phyloP scores from a whole-genome alignment of 441 rosid genomes.

The Gossypium gossypioides region DNA sequence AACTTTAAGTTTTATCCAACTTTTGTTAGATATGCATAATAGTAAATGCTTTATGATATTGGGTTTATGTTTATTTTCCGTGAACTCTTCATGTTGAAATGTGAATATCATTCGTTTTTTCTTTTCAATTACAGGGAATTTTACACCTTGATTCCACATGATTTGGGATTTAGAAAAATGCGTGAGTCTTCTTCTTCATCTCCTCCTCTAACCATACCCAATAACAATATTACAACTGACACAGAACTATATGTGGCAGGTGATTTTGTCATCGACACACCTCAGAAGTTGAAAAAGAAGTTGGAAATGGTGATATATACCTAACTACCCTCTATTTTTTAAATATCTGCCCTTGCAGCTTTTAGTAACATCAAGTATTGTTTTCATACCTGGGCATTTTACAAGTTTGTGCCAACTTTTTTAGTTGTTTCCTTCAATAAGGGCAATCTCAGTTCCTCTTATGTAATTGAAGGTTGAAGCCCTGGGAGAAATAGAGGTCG shows the following conservation, averaged over 20 bases:
- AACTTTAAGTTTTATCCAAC: slow-evolving; percentile 1
- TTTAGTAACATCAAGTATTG: slow-evolving; percentile 4
- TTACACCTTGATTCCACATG: slow-evolving; percentile 82
- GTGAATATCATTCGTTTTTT: background rate
- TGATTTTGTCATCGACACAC: slow-evolving; percentile 77
- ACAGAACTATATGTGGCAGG: slow-evolving; percentile 40
- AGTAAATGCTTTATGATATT: background rate
- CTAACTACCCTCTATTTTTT: background rate
- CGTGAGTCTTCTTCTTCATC: slow-evolving; percentile 39
- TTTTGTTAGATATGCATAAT: background rate
- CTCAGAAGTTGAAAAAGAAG: slow-evolving; percentile 70
- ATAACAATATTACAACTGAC: slow-evolving; percentile 3
- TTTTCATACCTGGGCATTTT: background rate
- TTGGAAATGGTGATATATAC: slow-evolving; percentile 61
- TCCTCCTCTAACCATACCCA: background rate
- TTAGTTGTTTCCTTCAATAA: slow-evolving; percentile 12
- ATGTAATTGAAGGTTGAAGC: slow-evolving; percentile 65
- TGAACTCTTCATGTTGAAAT: background rate
- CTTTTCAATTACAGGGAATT: slow-evolving; percentile 56
- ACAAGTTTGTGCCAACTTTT: background rate
- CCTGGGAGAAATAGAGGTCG: slow-evolving; percentile 74
- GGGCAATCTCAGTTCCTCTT: slow-evolving; percentile 21
- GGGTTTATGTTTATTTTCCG: background rate
- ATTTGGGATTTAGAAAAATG: slow-evolving; percentile 80
- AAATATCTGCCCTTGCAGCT: background rate